phyloP scores from a whole-genome alignment of 768 basidiomycete species.

The Leccinum barrowsii region DNA sequence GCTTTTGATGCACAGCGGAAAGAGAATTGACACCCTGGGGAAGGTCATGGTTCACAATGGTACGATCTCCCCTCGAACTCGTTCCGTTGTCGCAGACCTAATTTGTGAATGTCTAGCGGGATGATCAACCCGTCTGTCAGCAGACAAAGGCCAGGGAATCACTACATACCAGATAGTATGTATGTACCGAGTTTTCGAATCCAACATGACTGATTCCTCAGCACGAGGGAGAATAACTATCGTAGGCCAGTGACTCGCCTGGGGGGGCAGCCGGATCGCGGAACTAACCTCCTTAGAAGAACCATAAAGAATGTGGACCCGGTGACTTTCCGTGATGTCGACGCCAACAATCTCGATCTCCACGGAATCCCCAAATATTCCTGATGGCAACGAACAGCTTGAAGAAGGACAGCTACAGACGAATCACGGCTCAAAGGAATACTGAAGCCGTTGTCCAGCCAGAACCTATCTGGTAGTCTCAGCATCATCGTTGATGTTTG shows the following conservation, averaged over 20 bases:
- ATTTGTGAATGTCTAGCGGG: too few species aligned
- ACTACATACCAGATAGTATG: too few species aligned
- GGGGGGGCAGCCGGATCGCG: too few species aligned
- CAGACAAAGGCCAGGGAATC: too few species aligned
- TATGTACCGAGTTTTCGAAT: too few species aligned
- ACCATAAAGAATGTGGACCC: slow-evolving; percentile 1
- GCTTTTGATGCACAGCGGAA: background rate
- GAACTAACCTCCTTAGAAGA: background rate
- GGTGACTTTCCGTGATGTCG: background rate
- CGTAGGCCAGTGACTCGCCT: too few species aligned
- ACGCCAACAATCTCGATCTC: background rate
- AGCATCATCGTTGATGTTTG: background rate
- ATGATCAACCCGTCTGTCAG: too few species aligned
- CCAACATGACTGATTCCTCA: too few species aligned
- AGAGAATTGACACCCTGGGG: background rate
- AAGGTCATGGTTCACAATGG: background rate
- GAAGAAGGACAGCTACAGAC: background rate
- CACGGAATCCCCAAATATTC: background rate
- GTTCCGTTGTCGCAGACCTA: too few species aligned
- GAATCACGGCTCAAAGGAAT: background rate
- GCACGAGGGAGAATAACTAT: too few species aligned
- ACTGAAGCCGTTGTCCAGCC: background rate
- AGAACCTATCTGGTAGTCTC: background rate
- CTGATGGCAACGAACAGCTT: background rate
- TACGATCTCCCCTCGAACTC: too few species aligned